These are phyloP conservation scores for Amaranthus hypochondriacus DNA, from an alignment of 148 eudicot species.

Conservation along the genomic window DNA sequence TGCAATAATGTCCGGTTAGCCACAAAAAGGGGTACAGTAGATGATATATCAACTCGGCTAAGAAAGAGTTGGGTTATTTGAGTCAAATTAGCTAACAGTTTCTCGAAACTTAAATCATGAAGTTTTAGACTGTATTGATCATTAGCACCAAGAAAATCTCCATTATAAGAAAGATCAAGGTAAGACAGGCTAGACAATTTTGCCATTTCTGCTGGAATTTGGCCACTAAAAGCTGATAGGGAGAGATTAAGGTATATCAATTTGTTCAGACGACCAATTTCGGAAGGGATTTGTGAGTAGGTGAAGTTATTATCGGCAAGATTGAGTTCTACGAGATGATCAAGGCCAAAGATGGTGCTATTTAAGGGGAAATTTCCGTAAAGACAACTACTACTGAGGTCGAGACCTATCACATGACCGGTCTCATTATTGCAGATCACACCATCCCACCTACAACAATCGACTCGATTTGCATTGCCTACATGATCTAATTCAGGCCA, in stretches of 20 bases:
- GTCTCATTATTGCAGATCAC: conserved; percentile 25
- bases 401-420: conserved; percentile 31
- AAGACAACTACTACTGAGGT: conserved; percentile 31
- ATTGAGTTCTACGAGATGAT: conserved; percentile 26
- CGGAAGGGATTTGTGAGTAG: conserved; percentile 24
- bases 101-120: neutral
- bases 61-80: conserved; percentile 14
- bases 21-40: conserved; percentile 19
- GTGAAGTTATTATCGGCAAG: conserved; percentile 31
- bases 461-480: neutral
- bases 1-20: conserved; percentile 15
- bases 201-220: conserved; percentile 23
- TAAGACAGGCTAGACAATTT: conserved; percentile 7
- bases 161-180: conserved; percentile 18
- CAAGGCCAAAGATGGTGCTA: conserved; percentile 23
- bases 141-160: neutral
- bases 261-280: neutral
- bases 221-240: conserved; percentile 23
- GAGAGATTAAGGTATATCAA: conserved; percentile 28
- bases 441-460: conserved; percentile 40
- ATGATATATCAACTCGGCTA: conserved; percentile 6
- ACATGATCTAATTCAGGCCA: neutral
- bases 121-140: too few species aligned
- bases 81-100: neutral
- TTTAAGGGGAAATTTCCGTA: conserved; percentile 15